Base-by-base conservation (phyloP, 1,284 basidiomycete species). In the Phellopilus nigrolimitatus region DNA sequence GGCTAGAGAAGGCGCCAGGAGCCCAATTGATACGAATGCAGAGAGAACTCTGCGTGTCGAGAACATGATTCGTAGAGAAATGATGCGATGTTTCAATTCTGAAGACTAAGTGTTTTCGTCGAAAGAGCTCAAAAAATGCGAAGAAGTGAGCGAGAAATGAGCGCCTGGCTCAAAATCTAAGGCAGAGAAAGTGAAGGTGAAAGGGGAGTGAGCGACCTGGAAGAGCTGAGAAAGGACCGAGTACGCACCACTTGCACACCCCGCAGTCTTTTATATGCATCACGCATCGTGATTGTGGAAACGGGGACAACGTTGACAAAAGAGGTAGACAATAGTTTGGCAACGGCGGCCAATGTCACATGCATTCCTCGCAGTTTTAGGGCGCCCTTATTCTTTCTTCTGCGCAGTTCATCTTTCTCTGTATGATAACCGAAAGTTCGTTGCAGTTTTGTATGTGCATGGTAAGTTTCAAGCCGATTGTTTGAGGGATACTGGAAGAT, bases 151-250 rank as follows among this genome's bases (percentile, higher is more conserved):
- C 40, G 39, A 45, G 13, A 6, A 40, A 39, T n/a, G 49, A 51
- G 49, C 42, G 22, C 49, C 49, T 13, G 49, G 49, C 49, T 46
- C 31, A 45, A 38, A 38, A 39, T 45, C 46, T 47, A 47, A 36
- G 46, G 25, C 28, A 42, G n/a, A 9, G 17, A 28, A 39, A 30
- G 12, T 10, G 13, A 22, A 37, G 22, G 45, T 37, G 17, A 38
- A 38, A 37, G 12, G 22, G 36, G 19, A 4, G 47, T 19, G 19
- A 22, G 10, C 37, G 30, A 49, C 40, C 2, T 12, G 40, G 25
- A 28, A 15, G 46, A 43, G 42, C 24, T 17, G 10, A 19, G 33
- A 17, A 40, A 34, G 31, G 34, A 25, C n/a, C 12, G 10, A 38
- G 19, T 8, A 15, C 42, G 22, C n/a, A 30, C 41, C 41, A 9